Conservation (phyloP, 306 rosid genomes). For the Citrullus amarus region DNA sequence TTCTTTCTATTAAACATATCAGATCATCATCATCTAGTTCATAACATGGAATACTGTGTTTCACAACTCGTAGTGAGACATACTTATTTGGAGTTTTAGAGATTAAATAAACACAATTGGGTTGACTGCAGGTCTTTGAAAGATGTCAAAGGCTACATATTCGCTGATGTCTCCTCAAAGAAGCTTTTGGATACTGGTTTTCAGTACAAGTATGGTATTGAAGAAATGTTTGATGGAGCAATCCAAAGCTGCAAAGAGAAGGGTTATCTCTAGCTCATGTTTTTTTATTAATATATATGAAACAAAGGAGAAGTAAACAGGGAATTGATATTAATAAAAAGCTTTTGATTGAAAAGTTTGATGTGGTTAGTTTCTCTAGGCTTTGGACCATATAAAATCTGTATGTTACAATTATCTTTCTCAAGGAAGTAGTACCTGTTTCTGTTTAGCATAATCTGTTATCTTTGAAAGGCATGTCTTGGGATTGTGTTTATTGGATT, state of each 20-base stretch:
- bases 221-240: constrained; percentile 31
- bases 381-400: neutral
- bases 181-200: constrained; percentile 43
- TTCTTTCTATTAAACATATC: neutral
- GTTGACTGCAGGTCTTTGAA: constrained; percentile 20
- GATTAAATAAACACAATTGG: neutral
- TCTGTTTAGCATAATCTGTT: neutral
- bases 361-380: neutral
- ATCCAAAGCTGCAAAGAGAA: constrained; percentile 32
- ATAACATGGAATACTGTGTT: neutral
- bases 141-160: constrained; percentile 3
- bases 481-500: neutral
- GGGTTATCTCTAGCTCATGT: constrained; percentile 18
- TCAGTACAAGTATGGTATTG: constrained; percentile 27
- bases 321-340: neutral
- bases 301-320: neutral
- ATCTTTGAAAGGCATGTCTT: neutral
- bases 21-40: neutral
- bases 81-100: neutral
- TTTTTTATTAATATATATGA: neutral
- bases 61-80: neutral
- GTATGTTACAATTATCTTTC: neutral
- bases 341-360: neutral
- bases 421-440: neutral
- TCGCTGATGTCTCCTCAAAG: constrained; percentile 25